Conservation (phyloP, 106 monocot species). For the Iris macrosiphon region DNA sequence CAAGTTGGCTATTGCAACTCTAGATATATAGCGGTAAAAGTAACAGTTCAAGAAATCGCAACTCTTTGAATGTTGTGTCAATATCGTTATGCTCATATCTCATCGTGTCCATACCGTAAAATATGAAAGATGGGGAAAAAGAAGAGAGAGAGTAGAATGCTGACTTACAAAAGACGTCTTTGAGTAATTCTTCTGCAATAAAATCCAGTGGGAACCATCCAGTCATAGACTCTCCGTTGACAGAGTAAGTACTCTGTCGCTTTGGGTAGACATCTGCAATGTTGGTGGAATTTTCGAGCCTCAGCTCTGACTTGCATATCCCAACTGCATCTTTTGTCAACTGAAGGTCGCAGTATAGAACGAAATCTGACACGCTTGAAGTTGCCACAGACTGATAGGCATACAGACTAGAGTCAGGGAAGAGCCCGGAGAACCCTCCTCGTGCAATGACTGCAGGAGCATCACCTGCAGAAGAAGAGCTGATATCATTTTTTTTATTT, state of each 20-base stretch:
- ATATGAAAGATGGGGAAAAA: no score
- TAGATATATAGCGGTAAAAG: no score
- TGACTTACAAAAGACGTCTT: no score
- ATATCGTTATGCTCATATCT: no score
- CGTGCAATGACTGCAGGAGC: conserved; percentile 60
- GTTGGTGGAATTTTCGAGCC: conserved; percentile 77
- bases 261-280: conserved; percentile 49
- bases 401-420: conserved; percentile 62
- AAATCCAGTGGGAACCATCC: conserved; percentile 87
- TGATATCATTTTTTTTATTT: no score
- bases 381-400: conserved; percentile 51
- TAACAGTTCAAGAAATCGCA: no score
- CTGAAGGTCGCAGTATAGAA: conserved; percentile 77
- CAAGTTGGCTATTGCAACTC: no score
- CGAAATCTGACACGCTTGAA: conserved; percentile 38
- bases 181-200: no score
- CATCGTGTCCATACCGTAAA: no score
- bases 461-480: conserved; percentile 35
- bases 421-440: conserved; percentile 76
- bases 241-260: conserved; percentile 43
- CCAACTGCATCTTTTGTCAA: conserved; percentile 69
- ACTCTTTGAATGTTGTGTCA: no score
- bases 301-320: conserved; percentile 52
- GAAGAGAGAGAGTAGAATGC: no score
- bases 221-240: conserved; percentile 39